Conservation (phyloP, 331 rosid species). For the Quercus lobata region DNA sequence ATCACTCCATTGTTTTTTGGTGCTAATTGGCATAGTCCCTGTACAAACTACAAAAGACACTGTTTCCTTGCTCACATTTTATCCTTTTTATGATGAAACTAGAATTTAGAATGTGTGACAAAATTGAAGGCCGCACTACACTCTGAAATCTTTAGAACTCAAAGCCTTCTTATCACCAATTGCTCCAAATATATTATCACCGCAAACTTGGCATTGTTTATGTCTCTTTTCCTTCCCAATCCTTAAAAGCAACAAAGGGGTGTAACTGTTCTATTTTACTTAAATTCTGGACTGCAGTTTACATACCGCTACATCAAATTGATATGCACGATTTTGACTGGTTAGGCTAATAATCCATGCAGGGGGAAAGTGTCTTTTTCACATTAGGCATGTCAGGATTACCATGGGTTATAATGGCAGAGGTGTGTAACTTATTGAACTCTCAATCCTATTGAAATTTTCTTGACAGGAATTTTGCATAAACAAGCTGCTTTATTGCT, state of each 20-base stretch:
- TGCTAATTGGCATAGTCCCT: not conserved
- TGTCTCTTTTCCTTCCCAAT: not conserved
- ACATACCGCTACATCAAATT: not conserved
- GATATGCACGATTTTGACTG: not conserved
- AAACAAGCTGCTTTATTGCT: no score
- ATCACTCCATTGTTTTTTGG: not conserved
- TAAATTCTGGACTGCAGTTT: not conserved
- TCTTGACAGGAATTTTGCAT: not conserved
- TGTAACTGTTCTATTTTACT: not conserved
- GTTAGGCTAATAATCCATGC: not conserved
- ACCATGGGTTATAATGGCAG: slow-evolving; percentile 93
- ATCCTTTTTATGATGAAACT: no score
- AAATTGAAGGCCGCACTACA: no score
- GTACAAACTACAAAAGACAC: no score
- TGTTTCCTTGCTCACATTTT: no score
- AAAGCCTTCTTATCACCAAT: no score
- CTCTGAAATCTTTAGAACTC: no score
- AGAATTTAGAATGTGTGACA: no score
- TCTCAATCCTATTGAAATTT: not conserved
- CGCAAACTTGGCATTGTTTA: not conserved
- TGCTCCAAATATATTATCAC: not conserved
- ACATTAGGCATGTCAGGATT: slow-evolving; percentile 75
- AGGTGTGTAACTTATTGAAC: slow-evolving; percentile 29
- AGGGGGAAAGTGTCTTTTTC: slow-evolving; percentile 20
- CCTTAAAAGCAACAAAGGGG: not conserved